Conservation (phyloP, 2,329 filamentous ascomycete species). For the Ophiostoma tasmaniense region DNA sequence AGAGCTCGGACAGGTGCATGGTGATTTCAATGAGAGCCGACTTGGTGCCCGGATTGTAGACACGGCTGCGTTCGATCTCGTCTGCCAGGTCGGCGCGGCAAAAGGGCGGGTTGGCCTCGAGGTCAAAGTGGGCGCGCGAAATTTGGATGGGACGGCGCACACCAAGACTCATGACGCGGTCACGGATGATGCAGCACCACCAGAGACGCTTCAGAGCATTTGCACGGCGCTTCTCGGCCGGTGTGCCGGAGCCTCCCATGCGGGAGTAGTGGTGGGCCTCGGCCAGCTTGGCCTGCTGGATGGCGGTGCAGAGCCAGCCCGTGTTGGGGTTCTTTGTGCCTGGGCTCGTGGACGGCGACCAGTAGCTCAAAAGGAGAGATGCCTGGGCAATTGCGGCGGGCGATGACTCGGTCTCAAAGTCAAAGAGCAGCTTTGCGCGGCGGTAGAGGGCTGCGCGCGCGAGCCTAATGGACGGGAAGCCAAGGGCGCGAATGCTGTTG, state of each 20-base stretch:
- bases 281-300: conserved; percentile 21
- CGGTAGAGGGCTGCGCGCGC: conserved; percentile 19
- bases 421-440: conserved; percentile 30
- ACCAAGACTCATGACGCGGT: conserved; percentile 41
- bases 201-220: conserved; percentile 40
- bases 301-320: conserved; percentile 20
- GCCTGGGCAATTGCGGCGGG: conserved; percentile 34
- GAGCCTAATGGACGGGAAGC: conserved; percentile 17
- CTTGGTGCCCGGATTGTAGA: conserved; percentile 22
- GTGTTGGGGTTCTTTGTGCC: conserved; percentile 20
- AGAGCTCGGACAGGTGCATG: conserved; percentile 18
- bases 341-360: conserved; percentile 24
- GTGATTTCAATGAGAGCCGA: conserved; percentile 18
- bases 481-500: conserved; percentile 18
- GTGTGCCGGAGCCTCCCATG: conserved; percentile 17
- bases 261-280: conserved; percentile 20
- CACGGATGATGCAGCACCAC: conserved; percentile 48
- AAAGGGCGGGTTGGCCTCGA: conserved; percentile 29
- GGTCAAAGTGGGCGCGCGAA: conserved; percentile 38
- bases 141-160: conserved; percentile 44
- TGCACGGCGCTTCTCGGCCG: conserved; percentile 22
- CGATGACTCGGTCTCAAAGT: conserved; percentile 37
- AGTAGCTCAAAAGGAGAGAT: conserved; percentile 36
- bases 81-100: conserved; percentile 35
- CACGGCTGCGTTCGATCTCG: conserved; percentile 30